phyloP scores from a whole-genome alignment of 176 grass and related monocot genomes.

The Ensete ventricosum region DNA sequence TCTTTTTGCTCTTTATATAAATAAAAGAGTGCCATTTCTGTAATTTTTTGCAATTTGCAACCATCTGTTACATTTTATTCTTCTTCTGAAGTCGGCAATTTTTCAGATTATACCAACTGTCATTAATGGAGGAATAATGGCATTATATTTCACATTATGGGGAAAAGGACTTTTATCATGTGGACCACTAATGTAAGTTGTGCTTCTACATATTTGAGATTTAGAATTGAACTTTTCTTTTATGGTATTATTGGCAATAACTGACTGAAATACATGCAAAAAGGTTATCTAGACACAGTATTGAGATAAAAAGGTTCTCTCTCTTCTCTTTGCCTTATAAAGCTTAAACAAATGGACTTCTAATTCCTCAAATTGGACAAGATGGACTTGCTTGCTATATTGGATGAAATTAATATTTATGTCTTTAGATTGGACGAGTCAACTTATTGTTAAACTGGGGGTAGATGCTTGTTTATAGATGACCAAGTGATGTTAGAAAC shows the following conservation, averaged over 20 bases:
- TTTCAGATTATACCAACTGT: slow-evolving; percentile 76
- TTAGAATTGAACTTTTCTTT: neutral
- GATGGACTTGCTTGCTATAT: too few species aligned
- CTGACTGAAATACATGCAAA: neutral
- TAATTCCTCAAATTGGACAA: too few species aligned
- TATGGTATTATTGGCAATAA: neutral
- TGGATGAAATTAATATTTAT: too few species aligned
- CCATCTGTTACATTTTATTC: neutral
- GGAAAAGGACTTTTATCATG: slow-evolving; percentile 85
- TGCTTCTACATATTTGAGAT: neutral
- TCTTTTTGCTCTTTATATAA: neutral
- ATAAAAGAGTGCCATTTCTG: neutral
- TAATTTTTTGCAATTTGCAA: neutral
- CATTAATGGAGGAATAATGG: slow-evolving; percentile 92
- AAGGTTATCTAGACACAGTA: neutral
- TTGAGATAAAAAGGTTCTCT: too few species aligned
- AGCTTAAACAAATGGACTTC: too few species aligned
- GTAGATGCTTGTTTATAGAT: too few species aligned
- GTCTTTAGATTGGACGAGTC: too few species aligned
- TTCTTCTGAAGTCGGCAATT: neutral
- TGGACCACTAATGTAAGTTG: slow-evolving; percentile 80
- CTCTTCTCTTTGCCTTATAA: too few species aligned
- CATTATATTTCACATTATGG: slow-evolving; percentile 90
- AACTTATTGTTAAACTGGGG: too few species aligned
- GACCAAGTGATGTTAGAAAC: too few species aligned